phyloP scores from a whole-genome alignment of 1,139 yeast species.

The Hemisphaericaspora lyxosophila region DNA sequence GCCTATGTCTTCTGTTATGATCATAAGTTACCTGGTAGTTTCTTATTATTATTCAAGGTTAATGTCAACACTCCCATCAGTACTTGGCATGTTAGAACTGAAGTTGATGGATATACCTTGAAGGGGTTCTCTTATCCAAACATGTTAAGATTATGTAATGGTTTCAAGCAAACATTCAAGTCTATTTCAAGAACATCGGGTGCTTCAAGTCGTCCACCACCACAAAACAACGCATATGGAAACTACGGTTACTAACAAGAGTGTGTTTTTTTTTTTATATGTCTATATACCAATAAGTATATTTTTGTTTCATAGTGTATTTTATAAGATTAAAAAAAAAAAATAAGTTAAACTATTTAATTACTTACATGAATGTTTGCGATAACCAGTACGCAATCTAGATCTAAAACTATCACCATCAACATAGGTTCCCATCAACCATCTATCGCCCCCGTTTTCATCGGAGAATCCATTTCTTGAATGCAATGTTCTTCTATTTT shows the following conservation, averaged over 20 bases:
- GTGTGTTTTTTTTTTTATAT: background rate
- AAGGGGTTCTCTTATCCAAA: slow-evolving; percentile 82
- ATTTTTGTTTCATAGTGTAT: slow-evolving; percentile 3
- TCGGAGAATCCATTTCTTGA: slow-evolving; percentile 63
- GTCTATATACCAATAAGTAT: no score
- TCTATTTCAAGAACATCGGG: slow-evolving; percentile 24
- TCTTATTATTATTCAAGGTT: slow-evolving; percentile 77
- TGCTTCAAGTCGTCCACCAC: slow-evolving; percentile 16
- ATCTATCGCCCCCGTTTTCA: slow-evolving; percentile 54
- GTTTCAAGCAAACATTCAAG: slow-evolving; percentile 71
- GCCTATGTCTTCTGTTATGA: slow-evolving; percentile 91
- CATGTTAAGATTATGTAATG: slow-evolving; percentile 85
- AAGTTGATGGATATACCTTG: slow-evolving; percentile 81
- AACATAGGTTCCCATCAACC: slow-evolving; percentile 78
- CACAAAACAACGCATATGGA: slow-evolving; percentile 19
- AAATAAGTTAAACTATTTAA: background rate
- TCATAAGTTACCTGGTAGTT: slow-evolving; percentile 91
- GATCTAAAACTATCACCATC: slow-evolving; percentile 74
- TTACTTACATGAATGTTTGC: slow-evolving; percentile 6
- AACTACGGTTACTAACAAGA: slow-evolving; percentile 10
- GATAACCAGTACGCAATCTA: slow-evolving; percentile 42
- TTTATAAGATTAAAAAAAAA: no score
- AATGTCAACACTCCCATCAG: slow-evolving; percentile 70
- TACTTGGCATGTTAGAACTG: slow-evolving; percentile 88
- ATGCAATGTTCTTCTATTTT: slow-evolving; percentile 72